Evolutionary conservation across 306 rosid species (phyloP), one percentile per base, ranked within the genome.

Genomic region (Gynostemma pentaphyllum): DNA sequence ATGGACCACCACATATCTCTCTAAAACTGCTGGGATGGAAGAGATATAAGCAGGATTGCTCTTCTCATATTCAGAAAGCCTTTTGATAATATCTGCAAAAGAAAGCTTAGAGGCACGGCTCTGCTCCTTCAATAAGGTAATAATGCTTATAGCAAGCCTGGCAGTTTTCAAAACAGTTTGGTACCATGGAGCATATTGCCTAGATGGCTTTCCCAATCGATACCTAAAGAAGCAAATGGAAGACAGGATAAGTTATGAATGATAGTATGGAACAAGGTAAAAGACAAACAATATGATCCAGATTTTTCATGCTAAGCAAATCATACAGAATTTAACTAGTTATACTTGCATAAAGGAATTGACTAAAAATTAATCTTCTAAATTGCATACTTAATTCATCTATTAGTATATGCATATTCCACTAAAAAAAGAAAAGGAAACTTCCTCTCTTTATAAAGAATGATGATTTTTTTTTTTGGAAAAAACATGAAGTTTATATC

Each of bases 171-270:
- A 9, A 47, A 92, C 84, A 4, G 99, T 81, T 55, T 82, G 80
- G 69, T 88, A 81, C 99, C 99, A 92, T 55, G 83, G 84, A 70
- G 87, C 84, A 72, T 92, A 92, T 81, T 84, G 97, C 78, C 79
- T 86, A 67, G 99, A 83, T 30, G 99, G 97, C 72, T 82, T 86
- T 47, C 96, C 96, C 65, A 92, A 89, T 68, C 99, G 84, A 72
- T 92, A 88, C 96, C 96, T 88, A 72, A 66, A 71, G 56, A 69
- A 53, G 66, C 67, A 61, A 68, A 52, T 54, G 61, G 36, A 26
- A 21, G 37, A 59, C 24, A 36, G 28, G 27, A 24, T 5, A 57
- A 4, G 52, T 45, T 46, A 27, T 2, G 9, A 23, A 6, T n/a
- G 1, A 64, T n/a, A 16, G 9, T 5, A 45, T 45, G 46, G 29